These are phyloP conservation scores for Saturnispora dispora DNA, from an alignment of 805 yeast species.

Conservation along the genomic window DNA sequence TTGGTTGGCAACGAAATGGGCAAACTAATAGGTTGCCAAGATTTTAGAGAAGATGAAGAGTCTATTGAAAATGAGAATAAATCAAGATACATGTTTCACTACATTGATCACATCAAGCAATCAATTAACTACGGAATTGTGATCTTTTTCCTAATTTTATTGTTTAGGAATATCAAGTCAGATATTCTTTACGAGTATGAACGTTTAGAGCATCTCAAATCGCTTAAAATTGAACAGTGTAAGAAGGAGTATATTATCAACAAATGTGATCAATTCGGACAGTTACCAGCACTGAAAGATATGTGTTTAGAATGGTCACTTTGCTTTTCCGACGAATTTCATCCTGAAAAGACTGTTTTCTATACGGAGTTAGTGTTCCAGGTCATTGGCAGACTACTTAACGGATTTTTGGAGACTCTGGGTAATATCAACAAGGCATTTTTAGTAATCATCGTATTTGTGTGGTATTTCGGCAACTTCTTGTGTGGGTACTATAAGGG, in stretches of 20 bases:
- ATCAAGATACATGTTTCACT: not conserved
- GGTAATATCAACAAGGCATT: constrained; percentile 49
- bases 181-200: constrained; percentile 48
- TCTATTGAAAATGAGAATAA: not conserved
- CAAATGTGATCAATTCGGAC: constrained; percentile 44
- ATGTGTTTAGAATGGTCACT: constrained; percentile 54
- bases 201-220: constrained; percentile 36
- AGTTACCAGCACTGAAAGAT: constrained; percentile 49
- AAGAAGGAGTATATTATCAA: constrained; percentile 43
- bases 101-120: not conserved
- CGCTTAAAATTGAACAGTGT: constrained; percentile 48
- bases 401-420: constrained; percentile 59
- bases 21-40: not conserved
- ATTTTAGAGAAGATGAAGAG: not conserved
- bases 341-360: constrained; percentile 39
- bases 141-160: constrained; percentile 2
- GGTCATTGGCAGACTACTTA: constrained; percentile 50
- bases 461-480: constrained; percentile 53
- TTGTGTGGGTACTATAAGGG: constrained; percentile 58
- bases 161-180: constrained; percentile 32
- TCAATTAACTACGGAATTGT: constrained; percentile 8
- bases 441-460: constrained; percentile 26
- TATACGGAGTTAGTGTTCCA: constrained; percentile 53
- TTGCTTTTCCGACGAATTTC: constrained; percentile 49
- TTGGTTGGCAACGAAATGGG: not conserved